phyloP scores from a whole-genome alignment of 768 basidiomycete genomes.

The Xerocomellus amylosporus region DNA sequence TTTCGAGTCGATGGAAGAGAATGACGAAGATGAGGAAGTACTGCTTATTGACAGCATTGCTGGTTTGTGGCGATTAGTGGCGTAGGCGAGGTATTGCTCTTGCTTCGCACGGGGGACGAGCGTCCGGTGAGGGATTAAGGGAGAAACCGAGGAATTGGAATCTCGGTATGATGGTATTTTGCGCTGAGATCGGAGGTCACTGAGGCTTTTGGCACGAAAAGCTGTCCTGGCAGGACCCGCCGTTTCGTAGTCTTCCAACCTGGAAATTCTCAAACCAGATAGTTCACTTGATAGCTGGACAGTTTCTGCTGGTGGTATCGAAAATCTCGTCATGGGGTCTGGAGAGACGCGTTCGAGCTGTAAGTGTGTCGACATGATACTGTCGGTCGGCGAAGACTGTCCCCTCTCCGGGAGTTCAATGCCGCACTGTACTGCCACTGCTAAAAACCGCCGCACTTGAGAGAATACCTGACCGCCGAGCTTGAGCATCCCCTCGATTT shows the following conservation, averaged over 20 bases:
- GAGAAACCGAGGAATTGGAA: slow-evolving; percentile 34
- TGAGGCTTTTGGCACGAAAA: slow-evolving; percentile 51
- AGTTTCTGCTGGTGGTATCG: slow-evolving; percentile 7
- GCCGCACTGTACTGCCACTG: slow-evolving; percentile 72
- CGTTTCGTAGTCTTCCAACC: slow-evolving; percentile 23
- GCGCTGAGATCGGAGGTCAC: slow-evolving; percentile 43
- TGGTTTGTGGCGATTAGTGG: slow-evolving; percentile 41
- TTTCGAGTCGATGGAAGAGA: slow-evolving; percentile 59
- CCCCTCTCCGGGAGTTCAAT: slow-evolving; percentile 58
- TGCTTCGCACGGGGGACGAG: slow-evolving; percentile 32
- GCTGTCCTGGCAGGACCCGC: slow-evolving; percentile 28
- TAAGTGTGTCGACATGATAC: slow-evolving; percentile 15
- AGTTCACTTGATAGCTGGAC: slow-evolving; percentile 9
- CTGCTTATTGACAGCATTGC: slow-evolving; percentile 62
- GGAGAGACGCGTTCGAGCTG: slow-evolving; percentile 16
- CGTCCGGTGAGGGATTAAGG: slow-evolving; percentile 35
- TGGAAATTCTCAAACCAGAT: slow-evolving; percentile 34
- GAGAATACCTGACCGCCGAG: slow-evolving; percentile 79
- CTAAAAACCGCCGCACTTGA: slow-evolving; percentile 76
- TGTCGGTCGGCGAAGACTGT: slow-evolving; percentile 29
- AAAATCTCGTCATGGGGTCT: slow-evolving; percentile 13
- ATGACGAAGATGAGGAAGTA: slow-evolving; percentile 66
- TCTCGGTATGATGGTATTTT: slow-evolving; percentile 36
- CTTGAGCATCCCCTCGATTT: slow-evolving; percentile 76
- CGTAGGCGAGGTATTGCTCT: slow-evolving; percentile 40